A percentile compares a stretch with the other conserved stretches of the same genome.
Conservation (phyloP, 2,329 filamentous ascomycete genomes). For the Cadophora luteo-olivacea region DNA sequence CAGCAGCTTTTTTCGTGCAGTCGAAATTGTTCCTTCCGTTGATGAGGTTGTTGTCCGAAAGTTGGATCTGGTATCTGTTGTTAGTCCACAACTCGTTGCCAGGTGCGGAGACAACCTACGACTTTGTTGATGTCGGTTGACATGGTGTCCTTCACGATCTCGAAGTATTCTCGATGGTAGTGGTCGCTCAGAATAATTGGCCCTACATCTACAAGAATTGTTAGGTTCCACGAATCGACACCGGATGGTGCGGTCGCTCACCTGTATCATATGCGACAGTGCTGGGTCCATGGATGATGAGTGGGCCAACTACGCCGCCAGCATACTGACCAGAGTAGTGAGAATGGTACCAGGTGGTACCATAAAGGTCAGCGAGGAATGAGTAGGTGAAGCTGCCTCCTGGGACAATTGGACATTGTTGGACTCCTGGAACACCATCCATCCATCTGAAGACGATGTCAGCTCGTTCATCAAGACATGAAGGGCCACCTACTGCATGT, state of each 20-base stretch:
- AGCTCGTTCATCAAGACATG: not conserved
- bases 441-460: slow-evolving; percentile 36
- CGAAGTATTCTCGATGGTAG: slow-evolving; percentile 52
- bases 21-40: slow-evolving; percentile 45
- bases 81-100: not conserved
- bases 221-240: not conserved
- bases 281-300: slow-evolving; percentile 67
- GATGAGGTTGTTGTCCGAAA: slow-evolving; percentile 46
- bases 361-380: slow-evolving; percentile 48
- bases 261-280: slow-evolving; percentile 62
- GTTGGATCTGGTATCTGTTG: slow-evolving; percentile 19
- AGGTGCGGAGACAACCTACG: not conserved
- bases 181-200: slow-evolving; percentile 51
- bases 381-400: slow-evolving; percentile 44
- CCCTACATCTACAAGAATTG: slow-evolving; percentile 57
- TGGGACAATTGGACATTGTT: slow-evolving; percentile 70
- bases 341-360: slow-evolving; percentile 56
- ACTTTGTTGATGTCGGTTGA: slow-evolving; percentile 16
- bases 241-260: not conserved
- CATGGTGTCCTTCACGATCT: slow-evolving; percentile 44
- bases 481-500: slow-evolving; percentile 26
- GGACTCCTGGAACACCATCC: slow-evolving; percentile 55
- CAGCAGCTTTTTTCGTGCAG: slow-evolving; percentile 35
- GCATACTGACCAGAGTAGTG: slow-evolving; percentile 58
- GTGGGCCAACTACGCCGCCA: slow-evolving; percentile 64